Conservation (phyloP, 164 flowering plant genomes). For the Magnolia sinica region DNA sequence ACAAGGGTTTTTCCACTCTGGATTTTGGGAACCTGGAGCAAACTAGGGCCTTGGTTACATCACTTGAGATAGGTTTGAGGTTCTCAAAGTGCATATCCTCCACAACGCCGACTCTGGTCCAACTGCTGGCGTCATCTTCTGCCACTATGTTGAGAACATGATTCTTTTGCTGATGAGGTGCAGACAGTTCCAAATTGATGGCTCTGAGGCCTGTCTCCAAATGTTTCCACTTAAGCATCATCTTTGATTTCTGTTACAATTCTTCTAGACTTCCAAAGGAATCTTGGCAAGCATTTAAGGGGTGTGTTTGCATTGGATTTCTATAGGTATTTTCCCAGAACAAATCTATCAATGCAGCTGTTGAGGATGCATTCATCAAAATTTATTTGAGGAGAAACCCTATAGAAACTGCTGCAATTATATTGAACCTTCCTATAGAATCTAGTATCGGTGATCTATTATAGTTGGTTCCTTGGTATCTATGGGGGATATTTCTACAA, state of each 20-base stretch:
- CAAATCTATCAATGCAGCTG: constrained; percentile 90
- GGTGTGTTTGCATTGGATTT: constrained; percentile 8
- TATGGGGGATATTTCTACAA: constrained; percentile 75
- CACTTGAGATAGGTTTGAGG: constrained; percentile 91
- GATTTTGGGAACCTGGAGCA: constrained; percentile 90
- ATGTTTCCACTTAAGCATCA: constrained; percentile 75
- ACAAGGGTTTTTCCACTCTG: constrained; percentile 50
- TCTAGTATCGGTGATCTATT: constrained; percentile 88
- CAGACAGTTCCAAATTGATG: constrained; percentile 92
- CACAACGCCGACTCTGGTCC: constrained; percentile 84
- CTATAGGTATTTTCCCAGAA: constrained; percentile 92
- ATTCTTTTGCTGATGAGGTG: constrained; percentile 92
- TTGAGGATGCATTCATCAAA: constrained; percentile 83
- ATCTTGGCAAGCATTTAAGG: not conserved
- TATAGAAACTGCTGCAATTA: constrained; percentile 76
- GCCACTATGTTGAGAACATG: constrained; percentile 84
- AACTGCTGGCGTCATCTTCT: constrained; percentile 95
- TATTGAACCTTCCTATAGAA: constrained; percentile 70
- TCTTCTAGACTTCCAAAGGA: not conserved
- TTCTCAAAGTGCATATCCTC: constrained; percentile 79
- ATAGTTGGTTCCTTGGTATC: constrained; percentile 70
- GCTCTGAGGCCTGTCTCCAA: constrained; percentile 82
- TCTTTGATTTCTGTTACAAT: not conserved
- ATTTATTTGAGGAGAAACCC: constrained; percentile 70
- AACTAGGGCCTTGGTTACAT: constrained; percentile 91